Base-by-base conservation (phyloP, 2,329 filamentous ascomycete species). In the Nemania sp. region DNA sequence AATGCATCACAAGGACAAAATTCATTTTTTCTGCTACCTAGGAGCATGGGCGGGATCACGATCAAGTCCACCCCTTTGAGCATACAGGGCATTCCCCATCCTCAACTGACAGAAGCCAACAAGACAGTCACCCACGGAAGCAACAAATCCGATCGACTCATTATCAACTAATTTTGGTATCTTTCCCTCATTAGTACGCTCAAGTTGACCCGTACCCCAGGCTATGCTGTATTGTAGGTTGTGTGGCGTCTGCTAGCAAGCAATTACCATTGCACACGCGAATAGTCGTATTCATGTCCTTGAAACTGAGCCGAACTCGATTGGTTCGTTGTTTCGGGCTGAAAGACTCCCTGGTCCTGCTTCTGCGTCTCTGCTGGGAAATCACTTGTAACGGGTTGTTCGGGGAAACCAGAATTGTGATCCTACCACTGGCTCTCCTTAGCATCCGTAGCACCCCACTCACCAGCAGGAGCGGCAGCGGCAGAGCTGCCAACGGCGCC, bases 171-270 rank as follows among this genome's bases (percentile, higher is more conserved):
- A 79, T 77, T 81, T 80, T 88, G 93, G 91, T 97, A 94, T 98
- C 95, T 98, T 98, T 98, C 95, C 95, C 94, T 98, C 94, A 92
- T 98, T 87, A 98, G 94, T 91, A 90, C 91, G 86, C 83, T 86
- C 86, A 88, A 89, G 86, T 86, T 83, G 82, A 85, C 82, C 84
- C 82, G 75, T 72, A 71, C 79, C 78, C 80, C 79, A 76, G 78
- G 76, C 75, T 73, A 73, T 66, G 61, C 62, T 67, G 73, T 67
- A 73, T 72, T 73, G 70, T 63, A 51, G 59, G 64, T 66, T 64
- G n/a, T 35, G 15, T 64, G 64, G 66, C 72, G 55, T 67, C 24
- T 45, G 62, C 55, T 54, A 55, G 27, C 27, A 61, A 56, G 62
- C 54, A 72, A 69, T 68, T 70, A 75, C 68, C 66, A 76, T 13